Base-by-base conservation (phyloP, 345 rosid genomes). In the Eucalyptus pumila region DNA sequence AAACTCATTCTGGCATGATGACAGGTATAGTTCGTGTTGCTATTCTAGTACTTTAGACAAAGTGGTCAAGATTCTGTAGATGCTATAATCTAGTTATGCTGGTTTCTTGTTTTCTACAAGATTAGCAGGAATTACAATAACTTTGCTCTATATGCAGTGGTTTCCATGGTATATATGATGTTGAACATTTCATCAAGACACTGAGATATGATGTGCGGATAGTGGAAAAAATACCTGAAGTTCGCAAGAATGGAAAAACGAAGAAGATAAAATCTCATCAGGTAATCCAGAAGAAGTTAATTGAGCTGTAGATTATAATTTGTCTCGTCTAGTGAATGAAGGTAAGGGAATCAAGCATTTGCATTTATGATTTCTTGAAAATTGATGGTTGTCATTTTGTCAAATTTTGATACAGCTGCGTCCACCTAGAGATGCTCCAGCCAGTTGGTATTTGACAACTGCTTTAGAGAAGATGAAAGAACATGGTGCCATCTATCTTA, bases 1-100 rank as follows among this genome's bases (percentile, higher is more conserved):
- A 76, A 98, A 98, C 95, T 96, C 99, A 90, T 98, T 96, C 92
- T 97, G 99, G 99, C 99, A 94, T 89, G 99, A 98, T 93, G 99
- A 95, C 91, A 98, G 97, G 99, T 98, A 95, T 88, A 45, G 23
- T 44, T 85, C 11, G 14, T 87, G 34, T 88, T 85, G 54, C 32
- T 34, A 17, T 69, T 69, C 81, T 19, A 34, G 21, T 76, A 76
- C 15, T 76, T 58, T 48, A 37, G 85, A 76, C 47, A 40, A 76
- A 40, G 30, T 76, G 47, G 5, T 76, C 30, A 76, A 32, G 24
- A 54, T 54, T 32, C 87, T 51, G 24, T 86, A 49, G 65, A 51
- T 21, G 30, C 45, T 32, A 11, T 19, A 50, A 48, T 47, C 15
- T 86, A 30, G 34, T 8, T 24, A n/a, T 86, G 83, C 47, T 4